Percentiles rank a stretch among this genome's conserved stretches.
Evolutionary conservation across 2,329 filamentous ascomycete species (phyloP).

Genomic region (Apiospora rasikravindrae): DNA sequence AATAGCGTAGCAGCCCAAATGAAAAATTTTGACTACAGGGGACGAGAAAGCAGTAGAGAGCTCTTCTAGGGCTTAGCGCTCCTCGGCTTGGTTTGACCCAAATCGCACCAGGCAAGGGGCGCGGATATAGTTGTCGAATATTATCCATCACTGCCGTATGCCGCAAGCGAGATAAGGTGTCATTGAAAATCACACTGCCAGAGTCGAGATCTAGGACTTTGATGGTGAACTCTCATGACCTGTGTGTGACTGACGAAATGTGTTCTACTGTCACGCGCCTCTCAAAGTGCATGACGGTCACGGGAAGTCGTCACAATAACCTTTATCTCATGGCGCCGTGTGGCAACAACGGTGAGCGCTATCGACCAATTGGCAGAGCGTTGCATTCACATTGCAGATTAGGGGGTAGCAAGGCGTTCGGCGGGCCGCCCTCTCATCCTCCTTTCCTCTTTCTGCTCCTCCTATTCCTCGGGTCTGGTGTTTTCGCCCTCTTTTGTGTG

Average conservation of each 20-base stretch:
- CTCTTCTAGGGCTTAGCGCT: background rate
- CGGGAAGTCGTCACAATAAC: slow-evolving; percentile 14
- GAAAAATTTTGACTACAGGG: background rate
- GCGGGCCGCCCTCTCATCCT: slow-evolving; percentile 3
- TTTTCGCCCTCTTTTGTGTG: background rate
- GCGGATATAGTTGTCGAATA: background rate
- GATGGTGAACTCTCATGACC: background rate
- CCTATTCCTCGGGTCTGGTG: background rate
- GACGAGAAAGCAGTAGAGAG: background rate
- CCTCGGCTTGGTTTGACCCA: background rate
- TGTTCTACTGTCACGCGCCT: background rate
- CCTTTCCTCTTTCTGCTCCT: background rate
- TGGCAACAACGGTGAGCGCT: background rate
- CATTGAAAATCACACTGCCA: background rate
- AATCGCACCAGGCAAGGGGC: background rate
- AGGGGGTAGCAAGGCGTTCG: background rate
- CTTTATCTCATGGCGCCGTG: background rate
- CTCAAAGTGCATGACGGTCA: background rate
- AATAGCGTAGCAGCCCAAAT: background rate
- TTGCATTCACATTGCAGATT: slow-evolving; percentile 4
- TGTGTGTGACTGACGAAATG: background rate
- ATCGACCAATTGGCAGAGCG: slow-evolving; percentile 6
- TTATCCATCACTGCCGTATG: slow-evolving; percentile 3
- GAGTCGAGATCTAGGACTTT: background rate
- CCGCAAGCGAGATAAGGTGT: background rate